Conservation (phyloP, 331 rosid species). For the Quercus tomentella region DNA sequence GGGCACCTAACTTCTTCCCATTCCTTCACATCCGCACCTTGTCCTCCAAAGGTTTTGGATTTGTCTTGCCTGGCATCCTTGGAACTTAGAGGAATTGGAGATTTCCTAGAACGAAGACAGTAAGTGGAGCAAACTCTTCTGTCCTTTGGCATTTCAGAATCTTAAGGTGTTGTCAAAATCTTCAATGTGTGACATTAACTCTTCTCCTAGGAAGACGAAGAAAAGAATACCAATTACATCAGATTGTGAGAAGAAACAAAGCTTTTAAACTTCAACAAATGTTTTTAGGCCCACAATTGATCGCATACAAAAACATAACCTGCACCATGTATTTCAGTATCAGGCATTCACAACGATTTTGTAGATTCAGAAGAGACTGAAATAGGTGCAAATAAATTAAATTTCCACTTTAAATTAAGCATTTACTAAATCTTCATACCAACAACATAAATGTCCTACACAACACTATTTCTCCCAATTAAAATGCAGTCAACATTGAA, state of each 20-base stretch:
- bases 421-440: no score
- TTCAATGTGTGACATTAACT: neutral
- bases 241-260: neutral
- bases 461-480: no score
- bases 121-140: slow-evolving; percentile 41
- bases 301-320: neutral
- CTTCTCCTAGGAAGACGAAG: neutral
- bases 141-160: slow-evolving; percentile 57
- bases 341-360: neutral
- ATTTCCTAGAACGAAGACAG: slow-evolving; percentile 32
- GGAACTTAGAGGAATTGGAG: slow-evolving; percentile 52
- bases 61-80: slow-evolving; percentile 26
- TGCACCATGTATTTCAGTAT: neutral
- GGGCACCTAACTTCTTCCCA: slow-evolving; percentile 77
- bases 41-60: slow-evolving; percentile 29
- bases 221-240: neutral
- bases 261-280: neutral
- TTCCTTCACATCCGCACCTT: slow-evolving; percentile 42
- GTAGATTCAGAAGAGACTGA: no score
- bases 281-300: neutral
- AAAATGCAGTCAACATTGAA: no score
- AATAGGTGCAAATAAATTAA: no score
- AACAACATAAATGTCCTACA: no score
- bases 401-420: no score
- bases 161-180: slow-evolving; percentile 6